Base-by-base conservation (phyloP, 2,329 filamentous ascomycete genomes). In the Fusarium domesticum region DNA sequence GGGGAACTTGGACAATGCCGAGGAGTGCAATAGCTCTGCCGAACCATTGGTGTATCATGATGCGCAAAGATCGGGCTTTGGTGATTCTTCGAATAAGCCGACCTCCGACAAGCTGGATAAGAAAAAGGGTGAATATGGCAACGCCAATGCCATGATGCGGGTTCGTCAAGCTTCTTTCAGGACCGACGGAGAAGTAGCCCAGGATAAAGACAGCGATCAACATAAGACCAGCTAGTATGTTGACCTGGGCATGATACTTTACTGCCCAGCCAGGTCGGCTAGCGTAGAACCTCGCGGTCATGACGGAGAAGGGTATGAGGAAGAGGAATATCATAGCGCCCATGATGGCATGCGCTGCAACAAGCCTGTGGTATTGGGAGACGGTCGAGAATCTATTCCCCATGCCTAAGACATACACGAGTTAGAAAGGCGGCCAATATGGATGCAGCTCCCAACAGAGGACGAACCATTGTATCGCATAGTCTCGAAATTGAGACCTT, bases 111-210 rank as follows among this genome's bases (percentile, higher is more conserved):
- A 84, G 77, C 62, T 93, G 89, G 5, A 87, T 67, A 35, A 89
- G 64, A 25, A 92, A 77, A 36, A 89, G 69, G 35, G 84, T 78
- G 61, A 90, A 92, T 35, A 95, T 80, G 19, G 87, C 85, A 25
- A 91, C 74, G 12, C 88, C 88, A 52, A 93, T 92, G 49, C 85
- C 87, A 66, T 95, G 88, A 63, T 95, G 88, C 0, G 88, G 88
- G 62, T 95, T 95, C 7, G 85, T 84, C 58, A 90, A 68, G 53
- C 79, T 87, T 47, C 87, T 76, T 35, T 76, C 73, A 0, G 83
- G 81, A 0, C 88, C 88, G 11, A 93, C 88, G 10, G 89, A 87
- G 56, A 90, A 84, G 69, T 81, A 91, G 6, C 87, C 88, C 11
- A 90, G 72, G 35, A 87, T 74, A 50, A 95, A 85, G 7, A 88